phyloP scores from a whole-genome alignment of 495 filamentous ascomycete species.

The Lineolata rhizophorae region DNA sequence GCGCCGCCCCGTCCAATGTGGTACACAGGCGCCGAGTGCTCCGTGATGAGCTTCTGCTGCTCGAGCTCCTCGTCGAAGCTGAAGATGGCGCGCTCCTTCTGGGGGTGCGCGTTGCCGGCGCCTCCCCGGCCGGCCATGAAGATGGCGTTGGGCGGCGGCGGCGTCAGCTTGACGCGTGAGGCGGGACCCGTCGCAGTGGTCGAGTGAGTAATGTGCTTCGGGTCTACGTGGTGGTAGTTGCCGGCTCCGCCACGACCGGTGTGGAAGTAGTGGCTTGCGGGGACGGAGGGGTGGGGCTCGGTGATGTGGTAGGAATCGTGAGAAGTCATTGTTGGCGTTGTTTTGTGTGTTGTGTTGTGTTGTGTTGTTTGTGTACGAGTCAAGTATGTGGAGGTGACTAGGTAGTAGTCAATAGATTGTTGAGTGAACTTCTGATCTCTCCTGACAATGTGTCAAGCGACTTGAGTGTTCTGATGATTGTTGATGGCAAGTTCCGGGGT shows the following conservation, averaged over 20 bases:
- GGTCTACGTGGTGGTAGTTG: slow-evolving; percentile 52
- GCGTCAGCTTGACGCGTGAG: slow-evolving; percentile 20
- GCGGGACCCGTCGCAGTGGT: slow-evolving; percentile 32
- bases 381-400: too few relatives aligned
- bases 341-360: neutral
- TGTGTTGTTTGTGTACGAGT: slow-evolving; percentile 2
- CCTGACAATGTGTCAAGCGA: too few relatives aligned
- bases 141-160: slow-evolving; percentile 22
- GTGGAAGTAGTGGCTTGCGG: slow-evolving; percentile 36
- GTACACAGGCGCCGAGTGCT: slow-evolving; percentile 37
- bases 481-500: too few relatives aligned
- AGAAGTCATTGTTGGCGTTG: slow-evolving; percentile 12
- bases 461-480: too few relatives aligned
- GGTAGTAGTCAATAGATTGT: too few relatives aligned
- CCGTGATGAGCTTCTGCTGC: slow-evolving; percentile 36
- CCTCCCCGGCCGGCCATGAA: slow-evolving; percentile 76
- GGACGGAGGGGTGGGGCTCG: slow-evolving; percentile 60
- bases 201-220: slow-evolving; percentile 32
- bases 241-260: slow-evolving; percentile 75
- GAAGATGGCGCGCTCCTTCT: slow-evolving; percentile 52
- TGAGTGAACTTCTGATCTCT: too few relatives aligned
- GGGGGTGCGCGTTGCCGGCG: slow-evolving; percentile 63
- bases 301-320: slow-evolving; percentile 37
- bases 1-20: slow-evolving; percentile 78
- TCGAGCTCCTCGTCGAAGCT: slow-evolving; percentile 84